These are phyloP conservation scores for Pseudopyrenochaeta lycopersici DNA, from an alignment of 2,329 filamentous ascomycete species.

Conservation along the genomic window DNA sequence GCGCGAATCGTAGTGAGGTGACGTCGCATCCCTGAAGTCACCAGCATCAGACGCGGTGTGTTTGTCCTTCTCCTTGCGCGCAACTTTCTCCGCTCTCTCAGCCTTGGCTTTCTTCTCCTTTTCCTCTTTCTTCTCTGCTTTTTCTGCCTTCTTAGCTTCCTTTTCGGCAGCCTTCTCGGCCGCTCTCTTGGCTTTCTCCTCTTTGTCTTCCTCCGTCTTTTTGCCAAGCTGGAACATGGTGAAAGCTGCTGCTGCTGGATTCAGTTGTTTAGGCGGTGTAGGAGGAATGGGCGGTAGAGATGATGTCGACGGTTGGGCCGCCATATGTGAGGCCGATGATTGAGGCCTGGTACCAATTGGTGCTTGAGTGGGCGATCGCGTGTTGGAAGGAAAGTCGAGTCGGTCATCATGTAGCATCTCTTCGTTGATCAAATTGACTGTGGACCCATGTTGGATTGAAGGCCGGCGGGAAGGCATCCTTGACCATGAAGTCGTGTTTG, in stretches of 20 bases:
- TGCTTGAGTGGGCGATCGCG: slow-evolving; percentile 64
- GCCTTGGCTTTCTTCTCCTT: slow-evolving; percentile 51
- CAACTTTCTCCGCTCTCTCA: slow-evolving; percentile 42
- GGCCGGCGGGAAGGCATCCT: slow-evolving; percentile 81
- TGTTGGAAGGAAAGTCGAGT: slow-evolving; percentile 59
- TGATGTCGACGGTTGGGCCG: slow-evolving; percentile 15
- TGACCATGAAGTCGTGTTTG: slow-evolving; percentile 67
- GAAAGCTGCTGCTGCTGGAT: slow-evolving; percentile 90
- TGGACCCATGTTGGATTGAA: slow-evolving; percentile 79
- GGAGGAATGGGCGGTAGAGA: slow-evolving; percentile 41
- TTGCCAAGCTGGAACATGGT: slow-evolving; percentile 56
- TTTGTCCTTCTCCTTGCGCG: slow-evolving; percentile 47
- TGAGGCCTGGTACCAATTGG: slow-evolving; percentile 83
- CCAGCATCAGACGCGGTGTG: slow-evolving; percentile 32
- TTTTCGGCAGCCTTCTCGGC: slow-evolving; percentile 49
- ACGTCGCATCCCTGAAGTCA: slow-evolving; percentile 35
- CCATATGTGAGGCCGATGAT: slow-evolving; percentile 61
- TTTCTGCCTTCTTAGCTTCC: slow-evolving; percentile 44
- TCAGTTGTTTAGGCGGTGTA: slow-evolving; percentile 69
- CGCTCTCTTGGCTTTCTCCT: slow-evolving; percentile 41
- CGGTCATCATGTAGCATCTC: slow-evolving; percentile 60
- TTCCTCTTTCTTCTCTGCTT: slow-evolving; percentile 45
- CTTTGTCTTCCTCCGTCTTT: slow-evolving; percentile 45
- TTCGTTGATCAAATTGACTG: slow-evolving; percentile 67
- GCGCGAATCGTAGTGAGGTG: slow-evolving; percentile 40